These are phyloP conservation scores for Paecilomyces sp. DNA, from an alignment of 2,329 filamentous ascomycete genomes.

Conservation along the genomic window DNA sequence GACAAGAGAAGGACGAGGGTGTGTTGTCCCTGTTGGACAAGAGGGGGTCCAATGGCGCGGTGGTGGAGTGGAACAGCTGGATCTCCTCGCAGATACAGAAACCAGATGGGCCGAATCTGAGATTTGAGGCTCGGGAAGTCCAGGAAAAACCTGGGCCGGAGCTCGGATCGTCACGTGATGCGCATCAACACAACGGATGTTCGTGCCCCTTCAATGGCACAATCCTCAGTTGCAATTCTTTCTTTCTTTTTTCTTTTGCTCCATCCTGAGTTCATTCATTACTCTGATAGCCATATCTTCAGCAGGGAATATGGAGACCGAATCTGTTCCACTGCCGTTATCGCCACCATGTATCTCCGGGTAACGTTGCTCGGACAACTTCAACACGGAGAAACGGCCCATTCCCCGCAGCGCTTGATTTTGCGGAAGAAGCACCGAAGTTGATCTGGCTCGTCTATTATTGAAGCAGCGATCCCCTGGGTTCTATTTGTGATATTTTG, in stretches of 20 bases:
- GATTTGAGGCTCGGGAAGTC: slow-evolving; percentile 35
- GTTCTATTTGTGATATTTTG: too few relatives aligned
- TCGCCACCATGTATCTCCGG: background rate
- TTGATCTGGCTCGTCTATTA: too few relatives aligned
- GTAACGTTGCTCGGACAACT: background rate
- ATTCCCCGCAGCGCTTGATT: background rate
- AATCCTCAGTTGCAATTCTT: background rate
- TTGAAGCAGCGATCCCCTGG: too few relatives aligned
- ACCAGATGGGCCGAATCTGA: slow-evolving; percentile 23
- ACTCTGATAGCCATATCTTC: background rate
- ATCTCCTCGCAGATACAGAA: slow-evolving; percentile 27
- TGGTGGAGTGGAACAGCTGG: slow-evolving; percentile 17
- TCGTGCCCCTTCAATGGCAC: background rate
- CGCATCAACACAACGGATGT: background rate
- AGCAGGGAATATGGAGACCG: background rate
- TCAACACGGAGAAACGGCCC: background rate
- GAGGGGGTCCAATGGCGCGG: slow-evolving; percentile 33
- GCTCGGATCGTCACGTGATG: slow-evolving; percentile 15
- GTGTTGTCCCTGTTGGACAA: slow-evolving; percentile 22
- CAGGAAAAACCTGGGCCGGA: slow-evolving; percentile 21
- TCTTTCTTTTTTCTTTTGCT: background rate
- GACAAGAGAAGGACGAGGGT: slow-evolving; percentile 17
- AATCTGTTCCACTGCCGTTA: background rate
- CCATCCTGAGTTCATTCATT: background rate
- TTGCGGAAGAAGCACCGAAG: background rate